Evolutionary conservation across 352 stramenopile species (phyloP).

Genomic region (Phytophthora capsici): DNA sequence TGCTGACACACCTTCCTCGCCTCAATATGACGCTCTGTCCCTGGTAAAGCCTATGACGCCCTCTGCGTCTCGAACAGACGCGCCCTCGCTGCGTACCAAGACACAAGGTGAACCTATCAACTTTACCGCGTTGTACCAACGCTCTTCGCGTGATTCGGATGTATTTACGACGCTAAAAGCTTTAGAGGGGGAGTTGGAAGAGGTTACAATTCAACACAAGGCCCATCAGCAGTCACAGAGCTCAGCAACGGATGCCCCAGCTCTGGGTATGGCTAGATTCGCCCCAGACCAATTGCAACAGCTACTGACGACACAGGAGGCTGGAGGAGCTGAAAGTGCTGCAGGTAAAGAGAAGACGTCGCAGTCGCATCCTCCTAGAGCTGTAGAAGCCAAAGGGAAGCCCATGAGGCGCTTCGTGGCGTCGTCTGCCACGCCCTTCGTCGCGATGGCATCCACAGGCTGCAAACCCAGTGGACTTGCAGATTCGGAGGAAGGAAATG

Average conservation of each 20-base stretch:
- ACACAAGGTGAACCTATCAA: constrained; percentile 14
- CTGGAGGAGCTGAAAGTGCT: constrained; percentile 36
- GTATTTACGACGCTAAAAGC: constrained; percentile 54
- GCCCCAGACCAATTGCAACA: constrained; percentile 70
- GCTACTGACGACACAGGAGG: constrained; percentile 65
- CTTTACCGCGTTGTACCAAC: constrained; percentile 76
- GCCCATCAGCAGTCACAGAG: constrained; percentile 26
- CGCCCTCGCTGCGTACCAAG: constrained; percentile 22
- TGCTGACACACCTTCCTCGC: background rate
- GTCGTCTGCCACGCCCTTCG: constrained; percentile 67
- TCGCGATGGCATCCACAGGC: constrained; percentile 39
- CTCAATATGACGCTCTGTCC: background rate
- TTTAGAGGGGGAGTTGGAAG: constrained; percentile 65
- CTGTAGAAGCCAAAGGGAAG: constrained; percentile 63
- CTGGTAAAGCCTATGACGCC: constrained; percentile 4
- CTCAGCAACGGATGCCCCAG: constrained; percentile 15
- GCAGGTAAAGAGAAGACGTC: constrained; percentile 52
- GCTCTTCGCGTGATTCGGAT: constrained; percentile 59
- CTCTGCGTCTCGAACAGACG: constrained; percentile 30
- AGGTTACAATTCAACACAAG: constrained; percentile 49
- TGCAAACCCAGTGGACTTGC: constrained; percentile 12
- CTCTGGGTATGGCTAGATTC: constrained; percentile 38
- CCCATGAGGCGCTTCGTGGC: constrained; percentile 74
- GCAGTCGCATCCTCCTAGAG: constrained; percentile 35
- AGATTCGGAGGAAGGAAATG: constrained; percentile 32